These are phyloP conservation scores for Gossypium bickii DNA, from an alignment of 345 rosid genomes.

Conservation along the genomic window DNA sequence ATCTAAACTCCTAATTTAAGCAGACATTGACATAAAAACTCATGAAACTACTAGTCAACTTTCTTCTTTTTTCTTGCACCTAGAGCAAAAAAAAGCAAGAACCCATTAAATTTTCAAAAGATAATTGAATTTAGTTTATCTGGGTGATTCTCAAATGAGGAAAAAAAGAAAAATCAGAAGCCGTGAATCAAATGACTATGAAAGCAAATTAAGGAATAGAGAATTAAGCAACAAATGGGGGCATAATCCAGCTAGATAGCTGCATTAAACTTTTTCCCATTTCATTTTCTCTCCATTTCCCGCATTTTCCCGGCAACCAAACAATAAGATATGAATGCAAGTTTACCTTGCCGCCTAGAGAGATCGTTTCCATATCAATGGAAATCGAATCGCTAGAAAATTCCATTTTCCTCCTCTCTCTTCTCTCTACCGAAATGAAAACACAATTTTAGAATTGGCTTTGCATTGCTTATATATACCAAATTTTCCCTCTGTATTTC, in stretches of 20 bases:
- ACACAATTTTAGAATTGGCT: conserved; percentile 20
- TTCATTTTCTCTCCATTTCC: conserved; percentile 18
- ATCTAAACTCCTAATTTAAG: background rate
- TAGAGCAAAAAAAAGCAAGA: background rate
- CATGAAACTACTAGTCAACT: background rate
- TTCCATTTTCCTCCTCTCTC: conserved; percentile 43
- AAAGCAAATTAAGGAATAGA: background rate
- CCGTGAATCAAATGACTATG: background rate
- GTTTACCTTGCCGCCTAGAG: conserved; percentile 70
- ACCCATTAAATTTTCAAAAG: background rate
- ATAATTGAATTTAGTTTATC: background rate
- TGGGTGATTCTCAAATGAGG: background rate
- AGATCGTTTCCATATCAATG: conserved; percentile 69
- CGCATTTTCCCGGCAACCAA: conserved; percentile 31
- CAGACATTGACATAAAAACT: conserved; percentile 2
- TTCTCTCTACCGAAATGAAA: conserved; percentile 22
- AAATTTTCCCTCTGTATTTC: conserved; percentile 18
- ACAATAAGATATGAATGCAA: conserved; percentile 24
- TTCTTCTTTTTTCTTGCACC: background rate
- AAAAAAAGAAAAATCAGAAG: background rate
- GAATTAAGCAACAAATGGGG: background rate
- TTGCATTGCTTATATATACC: conserved; percentile 21
- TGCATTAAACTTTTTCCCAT: background rate
- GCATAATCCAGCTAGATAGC: conserved; percentile 5
- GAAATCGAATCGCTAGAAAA: conserved; percentile 91